A percentile compares a stretch with the other conserved stretches of the same genome.
Conservation (phyloP, 208 protist genomes). For the Acanthamoeba culbertsoni region DNA sequence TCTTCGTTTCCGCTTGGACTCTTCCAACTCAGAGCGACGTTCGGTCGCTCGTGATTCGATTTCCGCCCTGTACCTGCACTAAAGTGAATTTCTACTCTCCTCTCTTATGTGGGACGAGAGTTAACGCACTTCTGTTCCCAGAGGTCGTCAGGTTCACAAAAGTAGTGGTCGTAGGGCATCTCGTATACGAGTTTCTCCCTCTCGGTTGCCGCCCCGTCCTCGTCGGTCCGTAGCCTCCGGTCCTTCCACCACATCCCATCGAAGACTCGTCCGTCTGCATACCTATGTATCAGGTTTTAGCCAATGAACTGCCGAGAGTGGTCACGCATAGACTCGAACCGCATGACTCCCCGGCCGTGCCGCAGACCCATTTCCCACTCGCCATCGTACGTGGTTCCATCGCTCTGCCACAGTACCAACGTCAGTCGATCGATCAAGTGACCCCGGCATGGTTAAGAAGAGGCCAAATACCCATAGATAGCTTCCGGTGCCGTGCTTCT, state of each 20-base stretch:
- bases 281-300: not conserved
- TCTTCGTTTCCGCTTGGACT: not conserved
- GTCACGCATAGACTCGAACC: not conserved
- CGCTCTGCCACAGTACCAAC: not conserved
- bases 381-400: slow-evolving; percentile 26
- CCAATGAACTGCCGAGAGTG: no score
- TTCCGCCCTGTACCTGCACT: not conserved
- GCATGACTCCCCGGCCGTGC: slow-evolving; percentile 38
- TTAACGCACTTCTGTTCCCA: slow-evolving; percentile 41
- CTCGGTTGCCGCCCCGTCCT: slow-evolving; percentile 19
- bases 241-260: slow-evolving; percentile 59
- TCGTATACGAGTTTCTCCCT: slow-evolving; percentile 9
- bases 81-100: not conserved
- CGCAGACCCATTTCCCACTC: slow-evolving; percentile 56
- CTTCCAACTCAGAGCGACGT: not conserved
- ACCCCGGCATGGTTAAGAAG: not conserved
- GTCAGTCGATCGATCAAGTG: not conserved
- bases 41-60: slow-evolving; percentile 1
- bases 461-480: slow-evolving; percentile 52
- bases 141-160: slow-evolving; percentile 39
- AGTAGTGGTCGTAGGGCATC: slow-evolving; percentile 59
- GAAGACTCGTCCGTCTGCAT: not conserved
- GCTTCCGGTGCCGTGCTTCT: not conserved
- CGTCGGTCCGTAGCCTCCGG: not conserved
- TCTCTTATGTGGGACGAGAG: not conserved